Evolutionary conservation across 176 grass and related monocot genomes (phyloP).

Genomic region (Eleusine coracana): DNA sequence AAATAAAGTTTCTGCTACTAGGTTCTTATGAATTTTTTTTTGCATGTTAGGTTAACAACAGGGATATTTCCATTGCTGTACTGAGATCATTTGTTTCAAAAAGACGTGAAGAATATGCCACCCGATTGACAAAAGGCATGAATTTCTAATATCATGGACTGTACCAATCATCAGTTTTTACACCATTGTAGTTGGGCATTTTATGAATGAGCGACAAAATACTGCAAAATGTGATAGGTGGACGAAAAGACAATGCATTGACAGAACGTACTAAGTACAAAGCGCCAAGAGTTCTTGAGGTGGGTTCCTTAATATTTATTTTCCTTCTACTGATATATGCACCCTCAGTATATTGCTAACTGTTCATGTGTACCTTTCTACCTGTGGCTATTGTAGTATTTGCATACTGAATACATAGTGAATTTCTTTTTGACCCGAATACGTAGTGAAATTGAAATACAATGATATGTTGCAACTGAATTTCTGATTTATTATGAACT

Average conservation of each 20-base stretch:
- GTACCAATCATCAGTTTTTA: neutral
- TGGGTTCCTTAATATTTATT: constrained; percentile 5
- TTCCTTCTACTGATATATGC: no score
- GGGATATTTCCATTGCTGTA: constrained; percentile 57
- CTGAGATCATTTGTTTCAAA: constrained; percentile 52
- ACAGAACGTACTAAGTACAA: constrained; percentile 16
- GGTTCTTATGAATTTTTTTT: neutral
- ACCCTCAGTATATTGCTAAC: neutral
- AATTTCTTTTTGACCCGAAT: neutral
- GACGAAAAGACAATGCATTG: neutral
- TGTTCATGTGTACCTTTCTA: neutral
- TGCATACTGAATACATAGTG: neutral
- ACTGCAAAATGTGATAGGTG: constrained; percentile 14
- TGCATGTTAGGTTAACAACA: constrained; percentile 55
- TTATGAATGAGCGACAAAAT: constrained; percentile 27
- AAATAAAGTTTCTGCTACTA: neutral
- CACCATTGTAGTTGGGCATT: neutral
- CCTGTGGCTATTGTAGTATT: neutral
- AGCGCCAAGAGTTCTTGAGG: constrained; percentile 64
- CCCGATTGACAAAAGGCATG: constrained; percentile 24
- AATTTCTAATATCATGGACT: neutral
- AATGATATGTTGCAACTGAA: neutral
- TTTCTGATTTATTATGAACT: neutral
- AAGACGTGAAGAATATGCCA: constrained; percentile 47
- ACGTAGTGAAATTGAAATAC: neutral